Evolutionary conservation across 2,329 filamentous ascomycete genomes (phyloP).

Genomic region (Coniella lustricola): DNA sequence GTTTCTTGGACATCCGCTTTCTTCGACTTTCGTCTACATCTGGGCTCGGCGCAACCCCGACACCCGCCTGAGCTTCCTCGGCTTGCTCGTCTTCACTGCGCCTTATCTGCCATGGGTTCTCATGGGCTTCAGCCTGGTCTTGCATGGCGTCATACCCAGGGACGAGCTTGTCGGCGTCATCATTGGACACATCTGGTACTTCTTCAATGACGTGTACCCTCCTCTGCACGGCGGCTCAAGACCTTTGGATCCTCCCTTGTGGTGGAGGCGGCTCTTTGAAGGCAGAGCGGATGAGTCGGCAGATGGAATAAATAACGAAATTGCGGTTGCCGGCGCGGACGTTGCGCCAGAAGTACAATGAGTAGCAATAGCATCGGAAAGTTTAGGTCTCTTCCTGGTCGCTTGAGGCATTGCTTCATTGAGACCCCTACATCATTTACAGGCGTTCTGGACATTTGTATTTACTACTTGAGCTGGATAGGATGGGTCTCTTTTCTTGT

Average conservation of each 20-base stretch:
- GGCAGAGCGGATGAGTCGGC: conserved; percentile 40
- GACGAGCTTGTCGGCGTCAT: conserved; percentile 94
- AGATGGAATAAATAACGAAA: conserved; percentile 53
- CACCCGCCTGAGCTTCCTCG: conserved; percentile 80
- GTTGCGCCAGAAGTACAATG: conserved; percentile 29
- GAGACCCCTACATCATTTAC: conserved; percentile 2
- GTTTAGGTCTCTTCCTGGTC: background rate
- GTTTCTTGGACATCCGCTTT: conserved; percentile 89
- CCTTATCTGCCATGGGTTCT: conserved; percentile 95
- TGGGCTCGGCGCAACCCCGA: conserved; percentile 95
- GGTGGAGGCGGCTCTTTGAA: conserved; percentile 85
- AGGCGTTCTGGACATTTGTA: conserved; percentile 8
- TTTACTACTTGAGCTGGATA: conserved; percentile 1
- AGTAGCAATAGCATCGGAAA: conserved; percentile 17
- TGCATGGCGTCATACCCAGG: conserved; percentile 84
- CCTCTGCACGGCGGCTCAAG: conserved; percentile 77
- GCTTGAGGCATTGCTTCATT: background rate
- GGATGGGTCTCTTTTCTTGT: background rate
- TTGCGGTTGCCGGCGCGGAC: conserved; percentile 48
- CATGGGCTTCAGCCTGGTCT: conserved; percentile 84
- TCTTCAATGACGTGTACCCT: conserved; percentile 94
- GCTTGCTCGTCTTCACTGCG: conserved; percentile 82
- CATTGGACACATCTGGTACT: conserved; percentile 96
- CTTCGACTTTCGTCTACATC: conserved; percentile 92
- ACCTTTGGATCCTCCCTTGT: conserved; percentile 80